Conservation (phyloP, 148 eudicot species). For the Rhododendron griersonianum region DNA sequence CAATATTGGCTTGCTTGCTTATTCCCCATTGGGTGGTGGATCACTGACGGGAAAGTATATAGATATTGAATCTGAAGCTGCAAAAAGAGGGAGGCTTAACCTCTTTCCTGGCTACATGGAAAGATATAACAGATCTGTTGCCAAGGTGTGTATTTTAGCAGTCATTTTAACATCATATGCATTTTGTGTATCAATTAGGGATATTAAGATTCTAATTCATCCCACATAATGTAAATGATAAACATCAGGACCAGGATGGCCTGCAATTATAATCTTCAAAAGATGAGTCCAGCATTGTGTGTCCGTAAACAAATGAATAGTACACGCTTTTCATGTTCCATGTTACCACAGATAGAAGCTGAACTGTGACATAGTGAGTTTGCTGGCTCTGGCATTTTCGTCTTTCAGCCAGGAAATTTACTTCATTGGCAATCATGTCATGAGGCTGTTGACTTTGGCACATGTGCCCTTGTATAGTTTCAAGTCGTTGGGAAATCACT, state of each 20-base stretch:
- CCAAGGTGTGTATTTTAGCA: constrained; percentile 45
- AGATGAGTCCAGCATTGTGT: neutral
- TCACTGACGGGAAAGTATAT: constrained; percentile 76
- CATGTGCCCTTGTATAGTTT: neutral
- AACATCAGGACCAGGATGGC: neutral
- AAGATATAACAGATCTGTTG: constrained; percentile 66
- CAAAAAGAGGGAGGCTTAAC: constrained; percentile 82
- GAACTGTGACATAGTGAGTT: neutral
- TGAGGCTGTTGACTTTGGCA: neutral
- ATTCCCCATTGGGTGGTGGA: constrained; percentile 94
- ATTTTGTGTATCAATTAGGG: neutral
- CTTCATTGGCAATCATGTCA: neutral
- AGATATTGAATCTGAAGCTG: constrained; percentile 65
- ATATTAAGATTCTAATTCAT: neutral
- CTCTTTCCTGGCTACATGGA: constrained; percentile 96
- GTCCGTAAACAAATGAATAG: neutral
- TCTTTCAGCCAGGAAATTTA: neutral
- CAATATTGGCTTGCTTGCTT: constrained; percentile 86
- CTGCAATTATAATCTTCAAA: constrained; percentile 3
- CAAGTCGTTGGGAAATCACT: neutral
- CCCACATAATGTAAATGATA: neutral
- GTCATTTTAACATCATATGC: neutral
- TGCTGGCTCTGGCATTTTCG: neutral
- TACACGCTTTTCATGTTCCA: neutral
- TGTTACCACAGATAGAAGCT: neutral